Percentiles rank a stretch among this genome's conserved stretches.
phyloP scores from a whole-genome alignment of 2,329 filamentous ascomycete species.

The Chaetomium strumarium region DNA sequence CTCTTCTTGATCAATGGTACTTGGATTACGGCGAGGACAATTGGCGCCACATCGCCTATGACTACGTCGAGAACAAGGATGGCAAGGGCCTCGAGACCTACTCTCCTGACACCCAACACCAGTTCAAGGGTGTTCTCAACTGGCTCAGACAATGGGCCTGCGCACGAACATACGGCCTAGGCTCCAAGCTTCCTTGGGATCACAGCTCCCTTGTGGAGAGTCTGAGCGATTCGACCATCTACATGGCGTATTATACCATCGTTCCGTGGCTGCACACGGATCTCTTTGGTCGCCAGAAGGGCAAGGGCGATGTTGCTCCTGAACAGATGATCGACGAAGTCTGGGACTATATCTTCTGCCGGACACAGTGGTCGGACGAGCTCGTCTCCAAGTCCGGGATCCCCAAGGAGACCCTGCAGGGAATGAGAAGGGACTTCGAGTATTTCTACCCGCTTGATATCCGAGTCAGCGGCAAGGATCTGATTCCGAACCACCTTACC shows the following conservation, averaged over 20 bases:
- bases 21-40: slow-evolving; percentile 89
- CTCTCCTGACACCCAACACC: slow-evolving; percentile 67
- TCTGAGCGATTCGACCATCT: slow-evolving; percentile 74
- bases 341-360: slow-evolving; percentile 92
- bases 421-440: slow-evolving; percentile 85
- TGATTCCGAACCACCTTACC: slow-evolving; percentile 89
- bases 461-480: slow-evolving; percentile 82
- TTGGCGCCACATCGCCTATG: slow-evolving; percentile 72
- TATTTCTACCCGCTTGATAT: slow-evolving; percentile 96
- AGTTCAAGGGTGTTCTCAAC: slow-evolving; percentile 77
- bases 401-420: slow-evolving; percentile 63
- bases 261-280: slow-evolving; percentile 69
- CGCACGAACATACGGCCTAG: slow-evolving; percentile 83
- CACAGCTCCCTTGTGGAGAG: slow-evolving; percentile 78
- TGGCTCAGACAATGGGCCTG: slow-evolving; percentile 98
- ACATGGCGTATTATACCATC: slow-evolving; percentile 75
- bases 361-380: slow-evolving; percentile 62
- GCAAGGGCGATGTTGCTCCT: slow-evolving; percentile 61
- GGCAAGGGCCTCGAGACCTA: slow-evolving; percentile 72
- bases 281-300: slow-evolving; percentile 71
- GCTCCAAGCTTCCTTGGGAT: slow-evolving; percentile 94
- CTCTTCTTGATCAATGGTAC: slow-evolving; percentile 95
- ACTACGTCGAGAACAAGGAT: slow-evolving; percentile 63
- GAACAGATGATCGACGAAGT: slow-evolving; percentile 93
- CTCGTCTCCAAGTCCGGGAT: slow-evolving; percentile 63